Evolutionary conservation across 78 protist genomes (phyloP).

Genomic region (Mastigamoeba balamuthi): DNA sequence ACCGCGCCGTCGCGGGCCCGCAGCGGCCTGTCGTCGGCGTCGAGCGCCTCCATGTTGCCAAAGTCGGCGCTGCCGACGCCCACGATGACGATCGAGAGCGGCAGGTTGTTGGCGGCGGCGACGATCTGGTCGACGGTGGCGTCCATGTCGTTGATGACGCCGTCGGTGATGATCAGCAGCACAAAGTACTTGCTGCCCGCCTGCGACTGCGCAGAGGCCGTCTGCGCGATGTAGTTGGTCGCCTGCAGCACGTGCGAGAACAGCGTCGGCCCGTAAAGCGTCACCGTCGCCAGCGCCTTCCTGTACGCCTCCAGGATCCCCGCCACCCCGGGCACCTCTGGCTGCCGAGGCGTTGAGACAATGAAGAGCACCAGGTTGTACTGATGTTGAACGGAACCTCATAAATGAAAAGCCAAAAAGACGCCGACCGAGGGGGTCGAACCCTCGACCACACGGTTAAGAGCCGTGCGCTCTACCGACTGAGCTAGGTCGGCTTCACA

Average conservation of each 20-base stretch:
- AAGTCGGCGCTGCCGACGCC: conserved; percentile 74
- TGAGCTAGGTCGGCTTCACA: neutral
- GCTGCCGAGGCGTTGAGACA: too few relatives aligned
- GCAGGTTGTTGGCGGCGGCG: conserved; percentile 2
- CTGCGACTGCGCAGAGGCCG: neutral
- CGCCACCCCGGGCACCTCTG: too few relatives aligned
- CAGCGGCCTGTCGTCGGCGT: conserved; percentile 50
- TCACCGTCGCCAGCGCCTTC: neutral
- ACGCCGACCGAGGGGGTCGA: conserved; percentile 6
- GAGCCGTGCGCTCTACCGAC: neutral
- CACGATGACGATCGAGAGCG: conserved; percentile 56
- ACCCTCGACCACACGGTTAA: neutral
- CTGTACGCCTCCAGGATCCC: conserved; percentile 15
- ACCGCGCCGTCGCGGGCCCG: neutral
- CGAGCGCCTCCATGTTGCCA: conserved; percentile 49
- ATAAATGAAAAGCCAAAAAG: too few relatives aligned
- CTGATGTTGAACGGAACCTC: too few relatives aligned
- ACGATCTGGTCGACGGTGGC: conserved; percentile 16
- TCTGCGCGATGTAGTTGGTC: neutral
- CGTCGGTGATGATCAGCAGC: conserved; percentile 56
- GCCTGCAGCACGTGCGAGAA: conserved; percentile 27
- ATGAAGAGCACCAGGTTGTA: too few relatives aligned
- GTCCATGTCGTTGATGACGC: conserved; percentile 63
- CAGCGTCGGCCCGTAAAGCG: conserved; percentile 37
- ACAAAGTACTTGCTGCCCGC: conserved; percentile 9